These are phyloP conservation scores for Trapa bicornis DNA, from an alignment of 345 rosid genomes.

Conservation along the genomic window DNA sequence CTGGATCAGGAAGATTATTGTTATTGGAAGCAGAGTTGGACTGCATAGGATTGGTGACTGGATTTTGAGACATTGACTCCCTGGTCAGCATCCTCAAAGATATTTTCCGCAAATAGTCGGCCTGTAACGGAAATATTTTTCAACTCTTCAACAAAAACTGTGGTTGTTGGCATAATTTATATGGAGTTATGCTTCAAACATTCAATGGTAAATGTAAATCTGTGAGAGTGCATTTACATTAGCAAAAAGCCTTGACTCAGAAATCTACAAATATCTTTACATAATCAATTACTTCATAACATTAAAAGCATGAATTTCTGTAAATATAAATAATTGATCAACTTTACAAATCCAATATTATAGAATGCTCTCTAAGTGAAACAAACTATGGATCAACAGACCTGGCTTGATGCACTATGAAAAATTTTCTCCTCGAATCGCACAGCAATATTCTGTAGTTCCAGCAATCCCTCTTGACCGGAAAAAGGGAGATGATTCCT, in stretches of 20 bases:
- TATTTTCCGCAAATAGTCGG: constrained; percentile 66
- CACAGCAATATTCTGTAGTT: constrained; percentile 57
- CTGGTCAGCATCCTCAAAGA: constrained; percentile 70
- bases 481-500: constrained; percentile 57
- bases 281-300: not conserved
- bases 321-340: not conserved
- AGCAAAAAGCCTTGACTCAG: not conserved
- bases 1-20: not conserved
- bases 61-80: constrained; percentile 23
- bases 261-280: not conserved
- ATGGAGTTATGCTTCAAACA: not conserved
- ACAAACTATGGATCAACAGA: constrained; percentile 9
- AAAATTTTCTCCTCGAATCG: constrained; percentile 77
- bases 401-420: constrained; percentile 58
- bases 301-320: not conserved
- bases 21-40: not conserved
- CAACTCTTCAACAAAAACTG: too few species aligned
- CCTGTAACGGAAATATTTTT: constrained; percentile 23
- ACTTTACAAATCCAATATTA: not conserved
- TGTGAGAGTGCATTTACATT: not conserved
- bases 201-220: not conserved
- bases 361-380: not conserved
- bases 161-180: not conserved
- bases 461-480: constrained; percentile 54
- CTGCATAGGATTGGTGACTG: not conserved